Evolutionary conservation across 257 asterid species (phyloP).

Genomic region (Gardenia jasminoides): DNA sequence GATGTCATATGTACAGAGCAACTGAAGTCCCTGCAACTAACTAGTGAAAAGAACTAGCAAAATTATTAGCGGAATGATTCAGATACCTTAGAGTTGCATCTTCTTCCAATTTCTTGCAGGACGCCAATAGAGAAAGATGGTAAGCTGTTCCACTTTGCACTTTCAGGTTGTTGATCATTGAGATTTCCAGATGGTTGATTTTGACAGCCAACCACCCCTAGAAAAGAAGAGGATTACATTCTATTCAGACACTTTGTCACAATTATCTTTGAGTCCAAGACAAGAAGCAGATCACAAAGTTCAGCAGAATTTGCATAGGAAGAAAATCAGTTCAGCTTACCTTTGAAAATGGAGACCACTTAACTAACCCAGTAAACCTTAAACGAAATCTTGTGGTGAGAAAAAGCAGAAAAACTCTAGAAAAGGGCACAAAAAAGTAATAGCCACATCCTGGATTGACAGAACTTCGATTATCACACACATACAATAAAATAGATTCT

Average conservation of each 20-base stretch:
- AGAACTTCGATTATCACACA: not conserved
- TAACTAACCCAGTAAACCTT: not conserved
- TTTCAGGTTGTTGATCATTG: slow-evolving; percentile 57
- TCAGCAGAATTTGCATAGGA: not conserved
- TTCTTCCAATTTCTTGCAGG: slow-evolving; percentile 89
- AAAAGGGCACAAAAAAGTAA: not conserved
- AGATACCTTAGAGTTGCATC: slow-evolving; percentile 82
- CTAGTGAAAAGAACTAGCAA: not conserved
- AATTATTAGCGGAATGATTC: not conserved
- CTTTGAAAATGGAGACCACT: not conserved
- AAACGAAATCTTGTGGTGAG: not conserved
- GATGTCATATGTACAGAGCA: not conserved
- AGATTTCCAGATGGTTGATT: slow-evolving; percentile 35
- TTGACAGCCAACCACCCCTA: slow-evolving; percentile 44
- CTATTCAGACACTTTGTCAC: not conserved
- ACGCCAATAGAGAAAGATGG: slow-evolving; percentile 62
- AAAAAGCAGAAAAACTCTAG: not conserved
- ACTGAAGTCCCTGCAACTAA: not conserved
- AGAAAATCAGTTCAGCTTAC: slow-evolving; percentile 4
- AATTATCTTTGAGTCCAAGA: not conserved
- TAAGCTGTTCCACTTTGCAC: slow-evolving; percentile 46
- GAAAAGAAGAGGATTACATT: slow-evolving; percentile 16
- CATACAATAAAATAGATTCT: not conserved
- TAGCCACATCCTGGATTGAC: not conserved
- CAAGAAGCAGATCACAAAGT: slow-evolving; percentile 7